Evolutionary conservation across 202 grass and related monocot genomes (phyloP), one percentile per base, ranked within the genome.

Genomic region (Tripidium arundinaceum): DNA sequence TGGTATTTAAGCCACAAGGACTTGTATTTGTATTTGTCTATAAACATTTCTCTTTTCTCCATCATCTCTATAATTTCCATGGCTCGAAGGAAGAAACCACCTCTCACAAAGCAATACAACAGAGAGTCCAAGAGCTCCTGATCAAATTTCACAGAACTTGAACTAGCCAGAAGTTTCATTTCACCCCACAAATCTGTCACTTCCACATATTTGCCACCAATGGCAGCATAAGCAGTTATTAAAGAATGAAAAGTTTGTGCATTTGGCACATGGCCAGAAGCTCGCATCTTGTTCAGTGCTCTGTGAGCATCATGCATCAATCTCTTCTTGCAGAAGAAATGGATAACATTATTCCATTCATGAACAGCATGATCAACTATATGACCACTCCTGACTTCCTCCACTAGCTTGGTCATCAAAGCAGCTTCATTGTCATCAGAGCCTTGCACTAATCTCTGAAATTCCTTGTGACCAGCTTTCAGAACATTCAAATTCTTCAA

Each of bases 1-100:
- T 98, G 91, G 66, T 98, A 98, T 83, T 94, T 98, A 75, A 98
- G 83, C 92, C 94, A 98, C 81, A 98, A 70, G 50, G 79, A 94
- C 64, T 89, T 92, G 79, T 92, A 98, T 82, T 94, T 98, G 72
- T 93, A 98, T 75, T 94, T 98, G 27, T 94, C 94, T 76, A 94
- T 94, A 83, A 98, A 94, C 82, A 94, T 89, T 47, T 86, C 68
- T 24, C 43, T 58, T 66, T 59, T 84, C 74, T 94, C 92, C 92
- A 98, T 98, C 89, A 98, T 86, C 40, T 93, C 92, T 79, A 91
- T 92, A 39, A 98, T 81, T 81, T 98, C 90, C 90, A 94, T 94
- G 52, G 95, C 95, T 73, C 95, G 75, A 88, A 98, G 92, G 71
- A 98, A 91, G 85, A 93, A 94, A 65, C 92, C 95, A 81, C 92